A percentile compares a stretch with the other conserved stretches of the same genome.
Evolutionary conservation across 768 basidiomycete species (phyloP).

Genomic region (Boletus speciosus): DNA sequence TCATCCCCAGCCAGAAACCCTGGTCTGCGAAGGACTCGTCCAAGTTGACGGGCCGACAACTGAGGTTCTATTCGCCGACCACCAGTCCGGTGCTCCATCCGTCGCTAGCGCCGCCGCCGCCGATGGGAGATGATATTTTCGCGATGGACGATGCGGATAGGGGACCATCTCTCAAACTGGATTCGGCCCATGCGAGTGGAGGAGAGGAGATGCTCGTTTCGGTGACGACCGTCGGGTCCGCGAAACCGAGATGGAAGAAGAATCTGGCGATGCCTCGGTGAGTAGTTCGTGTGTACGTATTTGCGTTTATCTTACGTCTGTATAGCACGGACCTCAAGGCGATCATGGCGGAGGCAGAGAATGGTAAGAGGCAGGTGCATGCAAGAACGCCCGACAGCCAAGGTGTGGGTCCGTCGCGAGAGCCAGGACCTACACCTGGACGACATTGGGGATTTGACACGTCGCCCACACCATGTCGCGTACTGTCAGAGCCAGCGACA

Average conservation of each 20-base stretch:
- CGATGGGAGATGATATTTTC: conserved; percentile 67
- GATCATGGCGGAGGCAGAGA: conserved; percentile 79
- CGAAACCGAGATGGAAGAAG: conserved; percentile 45
- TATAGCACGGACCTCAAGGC: conserved; percentile 76
- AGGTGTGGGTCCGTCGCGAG: neutral
- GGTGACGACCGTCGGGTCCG: neutral
- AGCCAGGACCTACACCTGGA: neutral
- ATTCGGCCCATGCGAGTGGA: conserved; percentile 7
- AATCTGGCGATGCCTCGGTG: conserved; percentile 48
- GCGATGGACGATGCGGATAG: conserved; percentile 75
- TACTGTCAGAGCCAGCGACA: conserved; percentile 7
- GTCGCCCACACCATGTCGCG: conserved; percentile 7
- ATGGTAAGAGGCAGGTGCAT: conserved; percentile 17
- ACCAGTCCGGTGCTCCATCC: conserved; percentile 27
- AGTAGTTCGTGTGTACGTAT: conserved; percentile 21
- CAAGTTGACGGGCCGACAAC: conserved; percentile 4
- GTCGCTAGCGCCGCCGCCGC: neutral
- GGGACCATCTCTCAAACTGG: conserved; percentile 26
- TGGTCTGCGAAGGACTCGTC: conserved; percentile 26
- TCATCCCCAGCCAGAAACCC: conserved; percentile 35
- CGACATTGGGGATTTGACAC: conserved; percentile 7
- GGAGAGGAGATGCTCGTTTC: neutral
- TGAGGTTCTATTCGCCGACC: conserved; percentile 4
- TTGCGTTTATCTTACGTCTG: conserved; percentile 10
- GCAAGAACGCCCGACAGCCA: neutral